Conservation (phyloP, 164 flowering plant genomes). For the Vitis cinerea region DNA sequence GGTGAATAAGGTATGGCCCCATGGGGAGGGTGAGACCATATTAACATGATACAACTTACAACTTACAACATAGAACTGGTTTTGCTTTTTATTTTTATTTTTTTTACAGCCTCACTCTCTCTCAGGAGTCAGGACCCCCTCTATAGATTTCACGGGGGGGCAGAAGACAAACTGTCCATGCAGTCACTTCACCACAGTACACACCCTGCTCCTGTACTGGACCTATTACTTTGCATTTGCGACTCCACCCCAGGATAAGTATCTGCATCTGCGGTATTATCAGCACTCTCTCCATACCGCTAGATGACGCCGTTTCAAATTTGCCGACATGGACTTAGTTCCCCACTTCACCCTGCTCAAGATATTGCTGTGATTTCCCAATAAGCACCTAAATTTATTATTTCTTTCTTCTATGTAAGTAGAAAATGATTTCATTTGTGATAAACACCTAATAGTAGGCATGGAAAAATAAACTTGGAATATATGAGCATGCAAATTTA, state of each 20-base stretch:
- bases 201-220: constrained; percentile 26
- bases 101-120: neutral
- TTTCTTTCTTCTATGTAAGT: no score
- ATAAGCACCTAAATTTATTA: no score
- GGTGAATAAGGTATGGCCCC: no score
- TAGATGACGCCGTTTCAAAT: constrained; percentile 13
- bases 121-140: neutral
- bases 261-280: constrained; percentile 7
- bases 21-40: neutral
- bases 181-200: constrained; percentile 49
- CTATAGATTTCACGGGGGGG: constrained; percentile 36
- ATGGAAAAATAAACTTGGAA: no score
- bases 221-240: constrained; percentile 3
- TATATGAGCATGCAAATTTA: no score
- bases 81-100: constrained; percentile 3
- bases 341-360: no score
- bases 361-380: no score
- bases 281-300: neutral
- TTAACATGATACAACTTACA: constrained; percentile 3
- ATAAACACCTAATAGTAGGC: no score
- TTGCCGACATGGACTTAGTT: no score
- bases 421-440: no score
- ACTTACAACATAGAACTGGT: neutral
- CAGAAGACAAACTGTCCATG: constrained; percentile 44
- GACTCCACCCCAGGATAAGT: neutral